phyloP scores from a whole-genome alignment of 2,329 filamentous ascomycete genomes.

The Davidsoniella neocaledoniae region DNA sequence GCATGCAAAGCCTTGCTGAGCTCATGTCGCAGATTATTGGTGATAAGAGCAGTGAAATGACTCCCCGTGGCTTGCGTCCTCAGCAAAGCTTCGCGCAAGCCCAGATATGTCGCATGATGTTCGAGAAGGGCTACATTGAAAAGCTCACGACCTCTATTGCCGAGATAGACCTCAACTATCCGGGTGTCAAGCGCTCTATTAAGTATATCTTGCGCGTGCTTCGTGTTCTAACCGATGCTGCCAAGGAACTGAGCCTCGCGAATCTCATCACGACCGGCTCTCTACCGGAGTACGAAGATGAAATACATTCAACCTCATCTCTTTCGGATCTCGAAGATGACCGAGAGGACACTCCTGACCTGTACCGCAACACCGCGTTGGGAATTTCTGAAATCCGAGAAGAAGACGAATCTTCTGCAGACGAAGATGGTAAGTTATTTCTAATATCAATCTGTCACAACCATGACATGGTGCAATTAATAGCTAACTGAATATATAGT shows the following conservation, averaged over 20 bases:
- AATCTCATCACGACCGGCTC: conserved; percentile 54
- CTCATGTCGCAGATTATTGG: conserved; percentile 86
- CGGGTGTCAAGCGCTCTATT: conserved; percentile 79
- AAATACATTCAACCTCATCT: conserved; percentile 73
- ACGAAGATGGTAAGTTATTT: conserved; percentile 34
- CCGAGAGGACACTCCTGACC: conserved; percentile 85
- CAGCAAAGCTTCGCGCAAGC: conserved; percentile 22
- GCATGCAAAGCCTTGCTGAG: conserved; percentile 74
- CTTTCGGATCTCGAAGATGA: conserved; percentile 78
- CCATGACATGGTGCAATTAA: conserved; percentile 12
- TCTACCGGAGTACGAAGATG: conserved; percentile 54
- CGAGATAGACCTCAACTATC: conserved; percentile 89
- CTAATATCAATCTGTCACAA: not conserved
- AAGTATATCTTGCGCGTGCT: conserved; percentile 91
- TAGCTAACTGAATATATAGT: not conserved
- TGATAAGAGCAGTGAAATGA: conserved; percentile 45
- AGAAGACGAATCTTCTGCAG: conserved; percentile 33
- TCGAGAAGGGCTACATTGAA: conserved; percentile 88
- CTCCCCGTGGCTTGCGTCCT: conserved; percentile 23
- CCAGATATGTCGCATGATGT: conserved; percentile 88
- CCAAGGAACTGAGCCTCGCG: conserved; percentile 66
- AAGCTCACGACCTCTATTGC: conserved; percentile 83
- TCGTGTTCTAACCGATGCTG: conserved; percentile 72
- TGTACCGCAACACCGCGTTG: conserved; percentile 90
- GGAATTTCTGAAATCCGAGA: conserved; percentile 81